Conservation (phyloP, 1,284 basidiomycete species). For the Xerocomus minutiporus region DNA sequence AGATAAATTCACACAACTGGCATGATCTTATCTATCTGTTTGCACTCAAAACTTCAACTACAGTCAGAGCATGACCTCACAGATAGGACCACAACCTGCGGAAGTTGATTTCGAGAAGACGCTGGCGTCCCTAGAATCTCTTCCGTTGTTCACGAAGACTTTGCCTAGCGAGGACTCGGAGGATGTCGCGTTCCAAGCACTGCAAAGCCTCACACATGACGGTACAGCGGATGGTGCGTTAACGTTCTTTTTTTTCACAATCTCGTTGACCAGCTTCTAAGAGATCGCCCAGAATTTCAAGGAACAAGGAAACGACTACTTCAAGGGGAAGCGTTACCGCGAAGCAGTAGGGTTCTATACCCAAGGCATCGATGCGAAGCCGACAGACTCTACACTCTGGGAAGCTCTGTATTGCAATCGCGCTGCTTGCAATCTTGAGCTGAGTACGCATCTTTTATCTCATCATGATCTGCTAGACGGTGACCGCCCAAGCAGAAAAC, state of each 20-base stretch:
- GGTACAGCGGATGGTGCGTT: conserved; percentile 89
- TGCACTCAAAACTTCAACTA: neutral
- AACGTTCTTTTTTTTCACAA: neutral
- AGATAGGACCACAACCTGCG: conserved; percentile 35
- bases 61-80: conserved; percentile 14
- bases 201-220: conserved; percentile 84
- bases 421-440: conserved; percentile 88
- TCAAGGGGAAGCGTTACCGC: conserved; percentile 77
- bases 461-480: neutral
- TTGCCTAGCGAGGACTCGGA: conserved; percentile 67
- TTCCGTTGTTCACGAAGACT: conserved; percentile 91
- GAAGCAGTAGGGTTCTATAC: conserved; percentile 91
- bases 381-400: conserved; percentile 56
- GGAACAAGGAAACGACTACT: conserved; percentile 93
- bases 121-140: conserved; percentile 49
- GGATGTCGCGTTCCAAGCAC: conserved; percentile 70
- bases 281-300: conserved; percentile 93
- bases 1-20: conserved; percentile 4
- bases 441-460: conserved; percentile 45
- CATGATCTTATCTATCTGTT: conserved; percentile 17
- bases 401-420: conserved; percentile 84
- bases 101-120: conserved; percentile 41
- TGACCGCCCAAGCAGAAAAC: conserved; percentile 57
- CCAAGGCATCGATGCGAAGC: conserved; percentile 82
- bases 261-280: conserved; percentile 31